phyloP scores from a whole-genome alignment of 208 protist species.

The Balamuthia mandrillaris region DNA sequence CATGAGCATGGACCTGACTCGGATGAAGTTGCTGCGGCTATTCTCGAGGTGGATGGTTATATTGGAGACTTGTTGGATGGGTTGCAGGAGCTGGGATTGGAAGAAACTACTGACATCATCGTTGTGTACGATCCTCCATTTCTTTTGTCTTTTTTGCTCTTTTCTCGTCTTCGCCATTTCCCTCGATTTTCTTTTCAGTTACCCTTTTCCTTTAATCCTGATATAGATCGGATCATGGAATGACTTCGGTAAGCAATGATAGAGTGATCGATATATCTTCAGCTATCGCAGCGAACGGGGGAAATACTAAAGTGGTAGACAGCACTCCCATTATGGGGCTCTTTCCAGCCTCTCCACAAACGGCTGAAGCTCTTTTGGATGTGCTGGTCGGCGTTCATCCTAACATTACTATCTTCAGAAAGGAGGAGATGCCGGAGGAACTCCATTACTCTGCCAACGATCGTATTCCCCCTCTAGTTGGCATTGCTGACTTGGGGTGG shows the following conservation, averaged over 20 bases:
- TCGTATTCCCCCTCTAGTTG: conserved; percentile 5
- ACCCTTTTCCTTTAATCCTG: background rate
- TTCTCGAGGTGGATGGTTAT: background rate
- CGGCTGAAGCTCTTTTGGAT: background rate
- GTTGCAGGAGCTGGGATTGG: background rate
- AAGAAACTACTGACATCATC: background rate
- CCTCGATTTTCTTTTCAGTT: background rate
- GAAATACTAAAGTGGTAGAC: too few species aligned
- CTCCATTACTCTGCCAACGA: conserved; percentile 25
- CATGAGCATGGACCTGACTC: background rate
- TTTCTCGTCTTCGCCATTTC: too few species aligned
- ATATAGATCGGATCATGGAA: conserved; percentile 16
- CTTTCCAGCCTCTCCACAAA: too few species aligned
- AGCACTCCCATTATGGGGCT: too few species aligned
- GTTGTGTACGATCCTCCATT: background rate
- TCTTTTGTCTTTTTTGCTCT: too few species aligned
- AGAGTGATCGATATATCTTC: background rate
- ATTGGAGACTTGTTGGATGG: background rate
- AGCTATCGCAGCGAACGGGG: too few species aligned
- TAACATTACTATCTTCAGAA: conserved; percentile 18
- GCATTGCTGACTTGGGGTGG: background rate
- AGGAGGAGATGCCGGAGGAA: conserved; percentile 13
- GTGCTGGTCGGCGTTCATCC: background rate
- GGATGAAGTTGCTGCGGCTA: background rate
- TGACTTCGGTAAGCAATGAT: background rate